phyloP scores from a whole-genome alignment of 2,329 filamentous ascomycete species.

The Teratosphaeria gauchensis region DNA sequence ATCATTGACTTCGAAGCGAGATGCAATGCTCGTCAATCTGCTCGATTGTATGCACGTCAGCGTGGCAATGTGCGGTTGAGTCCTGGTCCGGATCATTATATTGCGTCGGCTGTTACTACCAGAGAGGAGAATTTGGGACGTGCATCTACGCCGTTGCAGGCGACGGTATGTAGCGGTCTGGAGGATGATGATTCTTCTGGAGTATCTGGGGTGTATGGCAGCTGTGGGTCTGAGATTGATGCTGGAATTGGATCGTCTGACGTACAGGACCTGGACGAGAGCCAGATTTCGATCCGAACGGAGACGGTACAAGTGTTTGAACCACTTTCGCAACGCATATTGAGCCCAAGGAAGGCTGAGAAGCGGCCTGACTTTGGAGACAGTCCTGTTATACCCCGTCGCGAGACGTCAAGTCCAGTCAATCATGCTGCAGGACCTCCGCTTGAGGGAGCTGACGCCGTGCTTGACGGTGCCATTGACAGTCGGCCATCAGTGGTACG shows the following conservation, averaged over 20 bases:
- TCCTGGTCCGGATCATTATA: constrained; percentile 8
- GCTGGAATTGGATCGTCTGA: background rate
- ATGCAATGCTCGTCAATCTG: constrained; percentile 10
- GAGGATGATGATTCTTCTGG: background rate
- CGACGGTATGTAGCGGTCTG: constrained; percentile 5
- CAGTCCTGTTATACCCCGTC: background rate
- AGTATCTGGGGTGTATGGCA: background rate
- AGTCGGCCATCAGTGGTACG: background rate
- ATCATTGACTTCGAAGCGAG: constrained; percentile 17
- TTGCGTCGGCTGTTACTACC: constrained; percentile 7
- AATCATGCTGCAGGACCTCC: background rate
- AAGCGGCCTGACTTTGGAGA: background rate
- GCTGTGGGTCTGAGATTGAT: background rate
- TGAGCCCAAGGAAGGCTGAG: background rate
- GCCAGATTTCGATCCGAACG: background rate
- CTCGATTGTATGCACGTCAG: constrained; percentile 1
- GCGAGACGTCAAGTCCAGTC: background rate
- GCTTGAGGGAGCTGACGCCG: background rate
- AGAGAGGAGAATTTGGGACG: constrained; percentile 13
- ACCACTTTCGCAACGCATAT: background rate
- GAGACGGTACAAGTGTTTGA: background rate
- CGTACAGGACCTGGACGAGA: background rate
- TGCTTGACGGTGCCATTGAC: background rate
- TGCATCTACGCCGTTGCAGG: constrained; percentile 10
- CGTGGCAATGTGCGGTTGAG: constrained; percentile 11